These are phyloP conservation scores for Phytopythium mirpurense DNA, from an alignment of 352 stramenopile species.

Conservation along the genomic window DNA sequence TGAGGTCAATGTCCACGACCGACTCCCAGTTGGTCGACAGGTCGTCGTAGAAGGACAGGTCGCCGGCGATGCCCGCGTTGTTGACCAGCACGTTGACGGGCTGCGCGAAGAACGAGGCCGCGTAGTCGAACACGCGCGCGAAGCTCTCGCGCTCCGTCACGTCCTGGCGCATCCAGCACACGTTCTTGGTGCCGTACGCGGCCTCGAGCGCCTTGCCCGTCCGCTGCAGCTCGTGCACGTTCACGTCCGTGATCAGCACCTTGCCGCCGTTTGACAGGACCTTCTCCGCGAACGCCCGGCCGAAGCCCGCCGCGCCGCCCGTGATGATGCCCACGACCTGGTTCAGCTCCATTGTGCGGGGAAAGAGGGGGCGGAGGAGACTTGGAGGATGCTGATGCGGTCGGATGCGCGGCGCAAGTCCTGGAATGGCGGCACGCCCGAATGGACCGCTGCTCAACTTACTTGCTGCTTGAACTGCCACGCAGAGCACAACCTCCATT, in stretches of 20 bases:
- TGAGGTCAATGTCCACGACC: conserved; percentile 72
- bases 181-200: conserved; percentile 42
- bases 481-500: too few relatives aligned
- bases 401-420: conserved; percentile 2
- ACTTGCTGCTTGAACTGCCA: neutral
- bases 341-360: conserved; percentile 37
- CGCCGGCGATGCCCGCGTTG: conserved; percentile 68
- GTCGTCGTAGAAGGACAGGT: conserved; percentile 44
- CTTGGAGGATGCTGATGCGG: neutral
- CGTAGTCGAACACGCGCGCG: conserved; percentile 49
- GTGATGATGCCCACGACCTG: conserved; percentile 67
- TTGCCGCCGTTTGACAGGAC: conserved; percentile 47
- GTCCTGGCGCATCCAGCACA: conserved; percentile 66
- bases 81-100: conserved; percentile 75
- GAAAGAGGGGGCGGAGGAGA: neutral
- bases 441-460: neutral
- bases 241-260: conserved; percentile 75
- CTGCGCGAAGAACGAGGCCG: conserved; percentile 47
- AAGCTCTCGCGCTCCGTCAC: conserved; percentile 67
- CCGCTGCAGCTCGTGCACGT: conserved; percentile 49
- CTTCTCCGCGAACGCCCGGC: conserved; percentile 51
- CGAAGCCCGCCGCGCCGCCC: conserved; percentile 60
- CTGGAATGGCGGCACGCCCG: neutral
- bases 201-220: conserved; percentile 52
- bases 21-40: conserved; percentile 42